A percentile compares a stretch with the other conserved stretches of the same genome.
These are phyloP conservation scores for Aspergillus tubingensis DNA, from an alignment of 2,329 filamentous ascomycete genomes.

Conservation along the genomic window DNA sequence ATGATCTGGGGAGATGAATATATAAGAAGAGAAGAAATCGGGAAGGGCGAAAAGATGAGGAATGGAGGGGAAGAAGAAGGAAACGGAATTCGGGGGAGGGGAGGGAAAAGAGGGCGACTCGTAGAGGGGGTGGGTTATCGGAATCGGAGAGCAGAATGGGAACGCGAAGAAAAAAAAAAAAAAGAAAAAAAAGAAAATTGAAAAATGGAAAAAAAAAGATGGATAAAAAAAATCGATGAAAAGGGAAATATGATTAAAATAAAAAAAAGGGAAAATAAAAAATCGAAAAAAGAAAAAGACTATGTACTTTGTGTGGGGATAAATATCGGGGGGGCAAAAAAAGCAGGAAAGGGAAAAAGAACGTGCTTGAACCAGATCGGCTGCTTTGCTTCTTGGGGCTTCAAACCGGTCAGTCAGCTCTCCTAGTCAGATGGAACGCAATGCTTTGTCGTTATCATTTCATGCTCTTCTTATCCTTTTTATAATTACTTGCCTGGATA, in stretches of 20 bases:
- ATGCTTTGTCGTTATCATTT: background rate
- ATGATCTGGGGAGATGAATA: conserved; percentile 29
- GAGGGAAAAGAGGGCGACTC: conserved; percentile 22
- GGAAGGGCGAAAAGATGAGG: conserved; percentile 18
- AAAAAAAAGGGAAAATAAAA: conserved; percentile 21
- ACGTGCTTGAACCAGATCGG: conserved; percentile 28
- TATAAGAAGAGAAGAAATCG: conserved; percentile 33
- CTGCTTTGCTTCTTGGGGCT: conserved; percentile 24
- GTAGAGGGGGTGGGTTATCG: conserved; percentile 27
- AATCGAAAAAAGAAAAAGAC: conserved; percentile 19
- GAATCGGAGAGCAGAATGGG: conserved; percentile 27
- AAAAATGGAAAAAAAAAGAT: conserved; percentile 17
- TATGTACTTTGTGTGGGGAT: conserved; percentile 29
- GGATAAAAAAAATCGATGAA: conserved; percentile 16
- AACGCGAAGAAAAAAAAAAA: conserved; percentile 17
- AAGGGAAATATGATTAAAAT: conserved; percentile 12
- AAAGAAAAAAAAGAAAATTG: conserved; percentile 18
- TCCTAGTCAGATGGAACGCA: conserved; percentile 17
- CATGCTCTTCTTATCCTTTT: too few relatives aligned
- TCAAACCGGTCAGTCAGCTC: conserved; percentile 16
- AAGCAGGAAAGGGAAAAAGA: conserved; percentile 22
- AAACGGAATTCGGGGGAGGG: conserved; percentile 29
- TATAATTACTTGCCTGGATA: too few relatives aligned
- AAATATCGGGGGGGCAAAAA: conserved; percentile 34
- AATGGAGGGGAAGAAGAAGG: conserved; percentile 29